Evolutionary conservation across 495 filamentous ascomycete genomes (phyloP), one percentile per base, ranked within the genome.

Genomic region (Elaphomyces granulatus): DNA sequence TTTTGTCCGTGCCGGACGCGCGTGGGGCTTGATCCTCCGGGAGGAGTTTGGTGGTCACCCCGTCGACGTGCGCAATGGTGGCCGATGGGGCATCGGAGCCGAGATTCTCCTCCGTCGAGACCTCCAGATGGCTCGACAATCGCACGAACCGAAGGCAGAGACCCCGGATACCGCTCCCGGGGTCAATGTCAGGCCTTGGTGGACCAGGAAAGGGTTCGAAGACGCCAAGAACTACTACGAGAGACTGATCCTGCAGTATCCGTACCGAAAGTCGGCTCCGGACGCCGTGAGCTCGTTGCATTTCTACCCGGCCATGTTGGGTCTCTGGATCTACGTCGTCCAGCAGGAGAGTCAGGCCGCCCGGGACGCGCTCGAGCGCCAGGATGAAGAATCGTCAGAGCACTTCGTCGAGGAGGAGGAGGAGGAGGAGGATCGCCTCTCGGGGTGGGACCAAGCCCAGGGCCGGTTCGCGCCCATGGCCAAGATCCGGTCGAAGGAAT

Each of bases 231-330:
- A 68, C 7, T 83, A 80, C 50, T 81, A 80, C 45, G 77, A 81
- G 45, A 66, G 68, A 20, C 59, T 83, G 31, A 72, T 80, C n/a
- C 55, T 82, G 9, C 74, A 81, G 47, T 67, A 81, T 55, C 77
- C 77, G 0, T 72, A 64, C 47, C 63, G 63, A 10, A 70, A 70
- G 43, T 45, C 49, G n/a, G 43, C 51, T 12, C 63, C 70, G 2
- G 46, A 56, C 40, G 53, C 52, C 16, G 52, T 66, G 32, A 72
- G 64, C 45, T 56, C 77, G 18, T 40, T 71, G 34, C 64, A 72
- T 19, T 80, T 82, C 46, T 80, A 79, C 45, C 72, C 74, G 4
- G 72, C 71, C n/a, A 73, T 82, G 72, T 72, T 81, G 33, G 68
- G 67, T 3, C 57, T 79, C 12, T 81, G 78, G 74, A 64, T 83